Conservation (phyloP, 495 filamentous ascomycete genomes). For the Talaromyces nanjingensis region DNA sequence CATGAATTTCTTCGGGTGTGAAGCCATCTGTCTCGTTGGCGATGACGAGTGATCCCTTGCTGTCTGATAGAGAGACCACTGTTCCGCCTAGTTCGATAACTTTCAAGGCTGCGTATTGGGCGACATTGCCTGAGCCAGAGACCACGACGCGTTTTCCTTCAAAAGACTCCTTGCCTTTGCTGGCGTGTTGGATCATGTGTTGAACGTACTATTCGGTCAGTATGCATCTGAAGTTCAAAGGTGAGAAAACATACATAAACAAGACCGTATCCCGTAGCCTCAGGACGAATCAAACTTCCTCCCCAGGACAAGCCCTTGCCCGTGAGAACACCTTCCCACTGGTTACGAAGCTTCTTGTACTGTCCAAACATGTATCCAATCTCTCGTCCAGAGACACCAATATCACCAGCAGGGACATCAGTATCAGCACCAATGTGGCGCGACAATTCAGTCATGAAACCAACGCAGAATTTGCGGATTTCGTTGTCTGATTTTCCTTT, state of each 20-base stretch:
- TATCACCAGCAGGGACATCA: conserved; percentile 92
- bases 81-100: conserved; percentile 91
- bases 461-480: conserved; percentile 93
- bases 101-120: conserved; percentile 96
- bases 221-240: neutral
- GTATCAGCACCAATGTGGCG: conserved; percentile 96
- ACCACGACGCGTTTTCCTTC: conserved; percentile 89
- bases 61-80: conserved; percentile 92
- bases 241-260: conserved; percentile 56
- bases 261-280: conserved; percentile 95
- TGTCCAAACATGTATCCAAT: conserved; percentile 94
- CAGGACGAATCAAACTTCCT: conserved; percentile 88
- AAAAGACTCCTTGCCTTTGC: conserved; percentile 75
- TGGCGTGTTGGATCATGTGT: conserved; percentile 89
- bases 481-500: conserved; percentile 97
- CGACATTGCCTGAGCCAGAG: conserved; percentile 96
- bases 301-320: conserved; percentile 93
- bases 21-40: conserved; percentile 53
- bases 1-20: conserved; percentile 67
- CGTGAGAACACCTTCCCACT: conserved; percentile 92
- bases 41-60: conserved; percentile 74
- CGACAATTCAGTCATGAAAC: conserved; percentile 92
- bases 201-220: conserved; percentile 56
- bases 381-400: conserved; percentile 83
- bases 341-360: conserved; percentile 81